Conservation (phyloP, 2,329 filamentous ascomycete genomes). For the Colletotrichum costaricense region DNA sequence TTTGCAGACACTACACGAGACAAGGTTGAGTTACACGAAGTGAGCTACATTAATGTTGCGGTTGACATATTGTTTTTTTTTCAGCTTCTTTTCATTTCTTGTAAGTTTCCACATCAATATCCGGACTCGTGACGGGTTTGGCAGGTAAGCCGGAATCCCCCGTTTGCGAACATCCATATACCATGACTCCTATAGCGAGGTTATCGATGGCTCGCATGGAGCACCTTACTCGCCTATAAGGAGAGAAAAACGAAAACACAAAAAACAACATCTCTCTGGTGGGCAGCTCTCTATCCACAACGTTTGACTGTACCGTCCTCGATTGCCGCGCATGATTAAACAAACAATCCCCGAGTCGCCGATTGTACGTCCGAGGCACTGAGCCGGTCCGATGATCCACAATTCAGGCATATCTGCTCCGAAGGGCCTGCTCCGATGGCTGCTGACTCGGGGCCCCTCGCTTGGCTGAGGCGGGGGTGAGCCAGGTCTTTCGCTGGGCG, state of each 20-base stretch:
- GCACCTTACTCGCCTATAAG: background rate
- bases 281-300: background rate
- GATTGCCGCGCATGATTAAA: background rate
- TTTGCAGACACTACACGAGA: background rate
- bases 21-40: background rate
- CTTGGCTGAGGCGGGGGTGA: background rate
- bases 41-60: background rate
- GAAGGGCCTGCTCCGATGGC: background rate
- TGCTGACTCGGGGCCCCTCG: conserved; percentile 20
- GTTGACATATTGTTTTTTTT: too few relatives aligned
- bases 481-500: background rate
- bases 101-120: background rate
- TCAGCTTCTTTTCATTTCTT: too few relatives aligned
- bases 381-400: background rate
- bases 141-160: background rate
- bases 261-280: background rate
- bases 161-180: background rate
- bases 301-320: background rate
- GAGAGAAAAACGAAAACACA: too few relatives aligned
- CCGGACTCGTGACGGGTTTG: background rate
- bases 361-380: background rate
- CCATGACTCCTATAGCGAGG: background rate
- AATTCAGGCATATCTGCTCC: background rate
- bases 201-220: background rate
- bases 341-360: background rate